A percentile compares a stretch with the other conserved stretches of the same genome.
phyloP scores from a whole-genome alignment of 345 rosid genomes.

The Mallotus nudiflorus region DNA sequence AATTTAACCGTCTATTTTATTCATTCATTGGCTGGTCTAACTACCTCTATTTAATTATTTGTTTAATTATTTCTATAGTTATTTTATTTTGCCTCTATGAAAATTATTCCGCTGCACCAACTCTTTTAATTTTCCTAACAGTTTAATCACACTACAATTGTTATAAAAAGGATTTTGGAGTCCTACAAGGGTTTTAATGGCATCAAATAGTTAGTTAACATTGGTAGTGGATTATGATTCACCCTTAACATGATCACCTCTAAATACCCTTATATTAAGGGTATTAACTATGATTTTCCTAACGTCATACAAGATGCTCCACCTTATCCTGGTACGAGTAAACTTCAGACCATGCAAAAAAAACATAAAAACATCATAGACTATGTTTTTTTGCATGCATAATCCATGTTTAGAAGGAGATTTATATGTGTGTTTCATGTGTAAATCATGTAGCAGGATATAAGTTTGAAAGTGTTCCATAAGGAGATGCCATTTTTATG shows the following conservation, averaged over 20 bases:
- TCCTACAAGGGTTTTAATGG: neutral
- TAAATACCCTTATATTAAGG: slow-evolving; percentile 2
- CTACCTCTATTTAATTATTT: too few species aligned
- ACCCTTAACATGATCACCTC: neutral
- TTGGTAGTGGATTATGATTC: neutral
- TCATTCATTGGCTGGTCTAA: too few species aligned
- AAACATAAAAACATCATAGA: too few species aligned
- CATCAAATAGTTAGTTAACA: neutral
- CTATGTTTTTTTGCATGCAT: too few species aligned
- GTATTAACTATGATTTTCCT: neutral
- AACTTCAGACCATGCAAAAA: too few species aligned
- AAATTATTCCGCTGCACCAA: too few species aligned
- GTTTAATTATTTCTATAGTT: too few species aligned
- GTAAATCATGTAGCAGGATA: slow-evolving; percentile 42
- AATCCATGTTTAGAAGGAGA: too few species aligned
- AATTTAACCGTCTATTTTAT: too few species aligned
- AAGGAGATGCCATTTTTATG: slow-evolving; percentile 45
- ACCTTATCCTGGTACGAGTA: neutral
- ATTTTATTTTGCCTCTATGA: too few species aligned
- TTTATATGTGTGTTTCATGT: too few species aligned
- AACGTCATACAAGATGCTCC: neutral
- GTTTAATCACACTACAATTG: neutral
- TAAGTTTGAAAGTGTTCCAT: slow-evolving; percentile 39
- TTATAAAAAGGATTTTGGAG: neutral
- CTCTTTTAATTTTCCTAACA: too few species aligned